Conservation (phyloP, 768 basidiomycete genomes). For the Rhodotorula sphaerocarpa region DNA sequence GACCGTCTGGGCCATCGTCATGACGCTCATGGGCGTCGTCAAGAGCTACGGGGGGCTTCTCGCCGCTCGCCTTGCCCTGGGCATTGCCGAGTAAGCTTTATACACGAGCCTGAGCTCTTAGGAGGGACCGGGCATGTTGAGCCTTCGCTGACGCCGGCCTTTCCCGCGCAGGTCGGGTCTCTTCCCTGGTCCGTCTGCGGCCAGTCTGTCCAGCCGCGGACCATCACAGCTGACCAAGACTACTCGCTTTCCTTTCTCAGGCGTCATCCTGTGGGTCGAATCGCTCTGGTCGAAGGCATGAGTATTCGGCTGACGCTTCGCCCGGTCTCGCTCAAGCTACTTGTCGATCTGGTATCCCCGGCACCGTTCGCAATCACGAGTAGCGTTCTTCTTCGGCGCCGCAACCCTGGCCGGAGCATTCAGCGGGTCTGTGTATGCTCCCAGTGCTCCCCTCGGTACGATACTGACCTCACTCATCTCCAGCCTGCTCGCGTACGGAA, state of each 20-base stretch:
- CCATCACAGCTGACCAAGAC: too few relatives aligned
- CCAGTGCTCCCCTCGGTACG: neutral
- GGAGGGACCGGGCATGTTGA: too few relatives aligned
- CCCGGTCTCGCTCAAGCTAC: too few relatives aligned
- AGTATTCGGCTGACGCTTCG: too few relatives aligned
- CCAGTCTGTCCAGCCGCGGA: too few relatives aligned
- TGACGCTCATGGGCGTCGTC: constrained; percentile 21
- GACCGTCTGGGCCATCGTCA: constrained; percentile 25
- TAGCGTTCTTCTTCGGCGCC: constrained; percentile 37
- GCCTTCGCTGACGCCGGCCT: constrained; percentile 17
- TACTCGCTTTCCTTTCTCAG: neutral
- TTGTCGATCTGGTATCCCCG: constrained; percentile 31
- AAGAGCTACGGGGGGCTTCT: constrained; percentile 31
- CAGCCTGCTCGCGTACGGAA: constrained; percentile 36
- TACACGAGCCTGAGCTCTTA: too few relatives aligned
- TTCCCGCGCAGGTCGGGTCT: neutral
- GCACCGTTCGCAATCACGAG: constrained; percentile 30
- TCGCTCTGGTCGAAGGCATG: too few relatives aligned
- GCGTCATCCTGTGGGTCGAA: constrained; percentile 27
- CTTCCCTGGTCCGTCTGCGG: too few relatives aligned
- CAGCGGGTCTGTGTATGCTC: neutral
- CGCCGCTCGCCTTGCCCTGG: constrained; percentile 32
- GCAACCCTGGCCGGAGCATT: constrained; percentile 33
- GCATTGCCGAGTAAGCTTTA: too few relatives aligned
- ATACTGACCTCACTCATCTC: neutral